Evolutionary conservation across 129 eudicot genomes (phyloP).

Genomic region (Tagetes erecta): DNA sequence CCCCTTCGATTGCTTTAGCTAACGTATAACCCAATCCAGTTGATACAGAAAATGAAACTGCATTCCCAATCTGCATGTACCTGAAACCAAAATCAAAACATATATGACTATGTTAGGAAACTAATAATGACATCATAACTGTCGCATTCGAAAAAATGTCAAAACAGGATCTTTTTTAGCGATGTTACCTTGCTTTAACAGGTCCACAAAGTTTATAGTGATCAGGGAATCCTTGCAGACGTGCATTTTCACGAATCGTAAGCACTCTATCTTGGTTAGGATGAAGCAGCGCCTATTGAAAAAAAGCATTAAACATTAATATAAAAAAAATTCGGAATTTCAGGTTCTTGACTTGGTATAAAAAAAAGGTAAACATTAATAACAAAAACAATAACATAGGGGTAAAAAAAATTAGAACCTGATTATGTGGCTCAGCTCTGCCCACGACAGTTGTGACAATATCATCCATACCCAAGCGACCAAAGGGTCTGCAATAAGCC

Average conservation of each 20-base stretch:
- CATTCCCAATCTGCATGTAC: constrained; percentile 64
- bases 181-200: constrained; percentile 55
- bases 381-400: not conserved
- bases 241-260: constrained; percentile 66
- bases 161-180: not conserved
- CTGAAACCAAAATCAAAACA: constrained; percentile 30
- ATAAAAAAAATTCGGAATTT: not conserved
- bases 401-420: constrained; percentile 31
- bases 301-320: not conserved
- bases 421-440: constrained; percentile 76
- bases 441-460: constrained; percentile 64
- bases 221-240: constrained; percentile 79
- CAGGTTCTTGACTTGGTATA: not conserved
- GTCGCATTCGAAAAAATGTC: not conserved
- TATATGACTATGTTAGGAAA: not conserved
- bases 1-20: constrained; percentile 48
- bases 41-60: constrained; percentile 55
- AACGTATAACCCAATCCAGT: constrained; percentile 51
- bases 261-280: constrained; percentile 61
- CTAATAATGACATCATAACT: not conserved
- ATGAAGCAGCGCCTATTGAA: constrained; percentile 46
- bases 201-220: constrained; percentile 64
- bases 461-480: constrained; percentile 61
- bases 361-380: not conserved
- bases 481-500: constrained; percentile 60